Conservation (phyloP, 139 green algal genomes). For the Parachlorella kessleri region DNA sequence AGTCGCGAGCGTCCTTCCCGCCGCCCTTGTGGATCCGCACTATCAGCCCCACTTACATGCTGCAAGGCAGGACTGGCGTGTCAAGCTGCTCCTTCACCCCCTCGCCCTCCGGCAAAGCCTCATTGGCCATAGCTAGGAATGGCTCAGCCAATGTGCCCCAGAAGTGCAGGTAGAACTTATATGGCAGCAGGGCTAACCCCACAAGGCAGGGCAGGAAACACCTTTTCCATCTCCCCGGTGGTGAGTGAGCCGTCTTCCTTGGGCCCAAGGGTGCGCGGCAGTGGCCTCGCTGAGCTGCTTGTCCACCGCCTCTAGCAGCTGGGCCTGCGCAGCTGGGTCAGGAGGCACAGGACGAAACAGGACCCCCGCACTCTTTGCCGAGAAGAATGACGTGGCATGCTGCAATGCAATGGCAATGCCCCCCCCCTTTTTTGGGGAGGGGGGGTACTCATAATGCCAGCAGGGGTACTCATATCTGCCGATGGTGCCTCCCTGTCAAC, state of each 20-base stretch:
- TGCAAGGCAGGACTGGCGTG: neutral
- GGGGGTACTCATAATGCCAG: too few relatives aligned
- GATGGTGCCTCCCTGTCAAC: too few relatives aligned
- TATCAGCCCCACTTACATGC: constrained; percentile 22
- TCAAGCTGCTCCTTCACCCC: neutral
- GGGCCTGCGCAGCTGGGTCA: too few relatives aligned
- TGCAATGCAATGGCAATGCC: too few relatives aligned
- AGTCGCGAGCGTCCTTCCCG: neutral
- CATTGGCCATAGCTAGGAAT: neutral
- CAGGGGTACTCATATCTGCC: too few relatives aligned
- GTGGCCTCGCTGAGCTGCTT: neutral
- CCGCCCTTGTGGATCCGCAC: constrained; percentile 9
- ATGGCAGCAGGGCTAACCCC: constrained; percentile 9
- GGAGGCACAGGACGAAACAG: too few relatives aligned
- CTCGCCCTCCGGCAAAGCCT: neutral
- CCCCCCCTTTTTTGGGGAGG: too few relatives aligned
- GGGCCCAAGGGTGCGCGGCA: neutral
- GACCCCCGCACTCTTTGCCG: too few relatives aligned
- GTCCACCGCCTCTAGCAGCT: neutral
- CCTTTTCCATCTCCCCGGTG: neutral
- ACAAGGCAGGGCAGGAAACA: neutral
- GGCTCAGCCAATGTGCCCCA: neutral
- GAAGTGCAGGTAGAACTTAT: neutral
- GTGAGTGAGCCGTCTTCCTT: neutral
- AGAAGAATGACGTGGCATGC: too few relatives aligned